Evolutionary conservation across 2,329 filamentous ascomycete genomes (phyloP), one percentile per base, ranked within the genome.

Genomic region (Scytalidium lignicola): DNA sequence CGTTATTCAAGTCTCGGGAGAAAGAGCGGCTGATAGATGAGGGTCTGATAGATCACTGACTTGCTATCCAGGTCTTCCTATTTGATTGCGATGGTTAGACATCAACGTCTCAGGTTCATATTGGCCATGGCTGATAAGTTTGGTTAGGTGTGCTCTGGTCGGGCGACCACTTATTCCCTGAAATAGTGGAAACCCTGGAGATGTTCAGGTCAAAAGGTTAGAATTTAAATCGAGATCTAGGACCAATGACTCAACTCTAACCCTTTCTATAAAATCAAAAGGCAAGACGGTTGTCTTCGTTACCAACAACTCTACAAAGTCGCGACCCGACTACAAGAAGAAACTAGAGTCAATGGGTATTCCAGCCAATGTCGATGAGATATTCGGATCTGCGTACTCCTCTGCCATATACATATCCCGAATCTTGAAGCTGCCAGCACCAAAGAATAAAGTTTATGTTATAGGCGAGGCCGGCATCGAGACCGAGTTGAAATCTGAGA

Each of bases 261-360:
- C 29, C 15, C 26, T 18, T 18, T 43, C 22, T 17, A 44, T 43
- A 26, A 26, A n/a, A n/a, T n/a, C n/a, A n/a, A 26, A 47, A 93
- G 91, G 89, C 65, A 99, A 99, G 70, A 86, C 86, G 65, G 79
- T 93, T 28, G 84, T 99, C 48, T 99, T 99, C 65, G 93, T 99
- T 46, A 99, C 93, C 39, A 99, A 99, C 74, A 99, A 99, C 74
- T 96, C 90, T 64, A 97, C 93, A 50, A 99, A 99, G 68, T 96
- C 92, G 10, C 86, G 93, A 49, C 75, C 80, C 44, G 90, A 96
- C 66, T 99, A 99, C 71, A 85, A 87, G 67, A 90, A 92, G 74
- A 99, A 97, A 65, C 85, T 99, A 52, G 82, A 86, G 43, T 73
- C 73, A 47, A 78, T 96, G 65, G 87, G 86, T 43, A 96, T 99